Evolutionary conservation across 192 early-diverging fungal species (phyloP), one percentile per base, ranked within the genome.

Genomic region (Entomortierella beljakovae): DNA sequence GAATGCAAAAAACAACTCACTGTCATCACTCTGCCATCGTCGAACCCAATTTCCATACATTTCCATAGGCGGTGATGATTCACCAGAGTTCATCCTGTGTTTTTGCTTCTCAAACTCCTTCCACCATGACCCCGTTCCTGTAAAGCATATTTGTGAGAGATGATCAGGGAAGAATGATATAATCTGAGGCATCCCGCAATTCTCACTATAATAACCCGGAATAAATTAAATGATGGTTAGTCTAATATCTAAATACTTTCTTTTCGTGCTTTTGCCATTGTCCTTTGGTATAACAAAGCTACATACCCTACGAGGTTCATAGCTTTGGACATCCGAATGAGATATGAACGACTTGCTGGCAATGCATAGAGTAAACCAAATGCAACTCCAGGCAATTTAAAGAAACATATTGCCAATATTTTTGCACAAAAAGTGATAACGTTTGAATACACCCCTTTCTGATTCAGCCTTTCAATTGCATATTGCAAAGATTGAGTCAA

Each of bases 1-100:
- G 68, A 87, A 87, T 35, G 83, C 72, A 69, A 87, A 87, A 66
- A 87, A 87, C 16, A 87, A 64, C 48, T 87, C 86, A 37, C 83
- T 85, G 23, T 87, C 86, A 20, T 87, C 86, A 55, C 82, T 83
- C 53, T 85, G 86, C 86, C 86, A 87, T 68, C 82, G 71, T 34
- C 81, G 50, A 22, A 82, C 72, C 81, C 84, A 85, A 57, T 85
- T 85, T 11, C 84, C 84, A 61, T 63, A 75, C 71, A 82, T 80
- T 48, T 85, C 84, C 56, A 85, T 82, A 0, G 81, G 77, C 6
- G 68, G 68, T 1, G 57, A 43, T 38, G 59, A 49, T 40, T 71
- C 71, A 15, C 75, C 67, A 33, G 68, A 57, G 13, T 61, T 33
- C 50, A 64, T 65, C 56, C 42, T 80, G 10, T 68, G 66, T 56